Evolutionary conservation across 352 stramenopile genomes (phyloP), one percentile per base, ranked within the genome.

Genomic region (Globisporangium perplexum): DNA sequence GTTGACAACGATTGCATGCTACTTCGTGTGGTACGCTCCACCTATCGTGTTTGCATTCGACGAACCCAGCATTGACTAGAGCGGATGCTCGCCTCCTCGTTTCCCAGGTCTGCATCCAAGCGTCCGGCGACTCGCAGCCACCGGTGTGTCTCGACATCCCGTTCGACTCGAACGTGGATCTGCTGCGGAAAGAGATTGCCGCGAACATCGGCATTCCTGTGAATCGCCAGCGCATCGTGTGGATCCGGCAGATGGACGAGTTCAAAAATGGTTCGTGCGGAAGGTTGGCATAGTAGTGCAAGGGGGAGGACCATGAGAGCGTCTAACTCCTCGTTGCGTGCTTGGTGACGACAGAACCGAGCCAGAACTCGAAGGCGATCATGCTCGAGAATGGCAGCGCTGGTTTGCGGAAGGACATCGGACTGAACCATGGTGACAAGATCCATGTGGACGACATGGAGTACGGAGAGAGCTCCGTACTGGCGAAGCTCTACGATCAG

Each of bases 1-100:
- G 74, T 95, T 39, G 85, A 95, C 48, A 93, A 88, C 47, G 85
- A 95, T 54, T 90, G 77, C 60, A 90, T 95, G 79, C 58, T 95
- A 14, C 67, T 95, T 47, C 83, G 85, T 74, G 81, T 93, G 23
- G 84, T 90, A 68, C 41, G 71, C 72, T 26, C 18, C 1, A 6
- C 51, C 7, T 33, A 14, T 23, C 2, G 26, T 4, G 24, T 24
- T 22, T 4, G 7, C 45, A 24, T 8, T 38, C 14, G 10, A 12
- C 15, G 10, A 8, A 18, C 18, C 11, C 17, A 4, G 20, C 6
- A 15, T 14, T 10, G 14, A 15, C 18, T 17, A 3, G 7, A 35
- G 39, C 45, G n/a, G 26, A 53, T 44, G 36, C 17, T 20, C 20
- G 15, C 30, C 20, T 22, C 7, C 2, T 23, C 4, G n/a, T 46